Conservation (phyloP, 192 early-diverging fungal genomes). For the Coemansia sp. region DNA sequence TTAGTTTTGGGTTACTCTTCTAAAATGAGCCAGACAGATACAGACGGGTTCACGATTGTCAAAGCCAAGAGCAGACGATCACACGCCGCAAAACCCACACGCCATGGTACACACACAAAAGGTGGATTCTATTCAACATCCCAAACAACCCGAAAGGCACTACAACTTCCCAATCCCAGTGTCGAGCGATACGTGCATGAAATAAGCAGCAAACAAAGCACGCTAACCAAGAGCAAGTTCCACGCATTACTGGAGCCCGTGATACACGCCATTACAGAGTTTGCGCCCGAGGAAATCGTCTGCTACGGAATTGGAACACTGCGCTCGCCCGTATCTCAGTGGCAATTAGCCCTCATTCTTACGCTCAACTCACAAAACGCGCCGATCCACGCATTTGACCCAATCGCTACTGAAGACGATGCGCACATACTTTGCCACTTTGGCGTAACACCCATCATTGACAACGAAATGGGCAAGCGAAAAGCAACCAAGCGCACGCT, state of each 20-base stretch:
- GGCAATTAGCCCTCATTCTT: conserved; percentile 39
- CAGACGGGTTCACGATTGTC: conserved; percentile 6
- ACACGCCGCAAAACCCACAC: background rate
- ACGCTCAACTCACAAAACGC: conserved; percentile 14
- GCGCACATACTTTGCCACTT: conserved; percentile 7
- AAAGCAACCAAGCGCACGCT: conserved; percentile 20
- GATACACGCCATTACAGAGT: conserved; percentile 11
- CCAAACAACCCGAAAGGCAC: background rate
- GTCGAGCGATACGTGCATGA: conserved; percentile 8
- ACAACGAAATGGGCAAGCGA: conserved; percentile 36
- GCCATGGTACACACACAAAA: background rate
- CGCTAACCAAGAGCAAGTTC: conserved; percentile 17
- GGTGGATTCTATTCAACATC: conserved; percentile 9
- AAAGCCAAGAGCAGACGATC: background rate
- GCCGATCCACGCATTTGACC: conserved; percentile 34
- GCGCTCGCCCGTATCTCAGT: conserved; percentile 28
- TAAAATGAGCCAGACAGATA: conserved; percentile 2
- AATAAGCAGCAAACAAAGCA: conserved; percentile 14
- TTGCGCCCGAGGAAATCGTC: conserved; percentile 35
- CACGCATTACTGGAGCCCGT: background rate
- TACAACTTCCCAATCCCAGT: background rate
- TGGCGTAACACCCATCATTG: conserved; percentile 18
- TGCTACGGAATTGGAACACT: conserved; percentile 51
- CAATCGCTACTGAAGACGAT: conserved; percentile 14
- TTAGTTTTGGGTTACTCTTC: background rate